These are phyloP conservation scores for Hortaea werneckii DNA, from an alignment of 2,329 filamentous ascomycete genomes.

Conservation along the genomic window DNA sequence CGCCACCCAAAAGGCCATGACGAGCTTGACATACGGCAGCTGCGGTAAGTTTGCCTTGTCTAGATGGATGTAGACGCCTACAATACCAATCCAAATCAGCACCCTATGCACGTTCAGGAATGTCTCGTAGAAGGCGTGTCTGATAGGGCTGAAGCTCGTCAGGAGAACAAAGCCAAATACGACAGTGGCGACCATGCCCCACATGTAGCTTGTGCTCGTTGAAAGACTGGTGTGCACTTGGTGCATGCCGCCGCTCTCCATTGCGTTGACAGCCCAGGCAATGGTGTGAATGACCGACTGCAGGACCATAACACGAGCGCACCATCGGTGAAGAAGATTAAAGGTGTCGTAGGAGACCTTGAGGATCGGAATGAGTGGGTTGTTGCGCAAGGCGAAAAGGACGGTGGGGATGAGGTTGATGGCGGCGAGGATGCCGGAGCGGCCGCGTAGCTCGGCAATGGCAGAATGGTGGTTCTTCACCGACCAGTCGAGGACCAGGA, in stretches of 20 bases:
- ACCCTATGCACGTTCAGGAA: constrained; percentile 82
- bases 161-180: constrained; percentile 58
- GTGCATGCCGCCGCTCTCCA: constrained; percentile 49
- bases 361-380: constrained; percentile 72
- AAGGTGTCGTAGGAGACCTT: constrained; percentile 93
- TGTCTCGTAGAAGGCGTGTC: constrained; percentile 94
- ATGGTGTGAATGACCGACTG: constrained; percentile 61
- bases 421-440: constrained; percentile 71
- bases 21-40: constrained; percentile 61
- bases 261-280: constrained; percentile 61
- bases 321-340: constrained; percentile 80
- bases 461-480: constrained; percentile 42
- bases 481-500: constrained; percentile 54
- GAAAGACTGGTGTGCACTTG: constrained; percentile 47
- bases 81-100: constrained; percentile 57
- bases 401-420: constrained; percentile 90
- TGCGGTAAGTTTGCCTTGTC: constrained; percentile 57
- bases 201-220: constrained; percentile 53
- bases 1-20: constrained; percentile 65
- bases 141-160: constrained; percentile 64
- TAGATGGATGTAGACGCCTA: constrained; percentile 71
- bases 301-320: constrained; percentile 61
- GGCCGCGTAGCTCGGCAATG: constrained; percentile 72
- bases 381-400: constrained; percentile 84
- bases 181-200: constrained; percentile 49